A percentile compares a stretch with the other conserved stretches of the same genome.
phyloP scores from a whole-genome alignment of 2,329 filamentous ascomycete genomes.

The Aureobasidium vineae region DNA sequence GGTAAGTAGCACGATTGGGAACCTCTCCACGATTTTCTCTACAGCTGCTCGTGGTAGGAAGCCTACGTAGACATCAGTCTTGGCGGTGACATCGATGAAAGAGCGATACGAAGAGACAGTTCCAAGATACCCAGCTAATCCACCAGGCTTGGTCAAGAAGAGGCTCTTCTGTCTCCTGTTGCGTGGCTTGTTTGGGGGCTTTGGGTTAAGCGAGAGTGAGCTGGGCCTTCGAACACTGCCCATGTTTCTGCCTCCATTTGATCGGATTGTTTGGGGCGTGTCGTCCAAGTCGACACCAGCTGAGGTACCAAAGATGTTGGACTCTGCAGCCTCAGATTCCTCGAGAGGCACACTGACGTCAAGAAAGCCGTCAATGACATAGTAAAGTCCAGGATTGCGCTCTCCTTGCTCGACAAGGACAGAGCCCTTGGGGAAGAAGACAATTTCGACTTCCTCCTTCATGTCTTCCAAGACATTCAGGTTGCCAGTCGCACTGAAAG shows the following conservation, averaged over 20 bases:
- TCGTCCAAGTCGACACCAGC: conserved; percentile 35
- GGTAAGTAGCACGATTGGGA: conserved; percentile 87
- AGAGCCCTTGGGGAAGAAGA: conserved; percentile 93
- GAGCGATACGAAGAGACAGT: conserved; percentile 93
- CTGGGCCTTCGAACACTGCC: conserved; percentile 5
- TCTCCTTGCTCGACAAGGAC: conserved; percentile 96
- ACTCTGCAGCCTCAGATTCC: conserved; percentile 52
- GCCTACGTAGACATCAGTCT: conserved; percentile 97
- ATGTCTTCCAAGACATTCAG: conserved; percentile 75
- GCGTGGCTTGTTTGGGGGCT: conserved; percentile 28
- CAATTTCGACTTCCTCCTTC: conserved; percentile 90
- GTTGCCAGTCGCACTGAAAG: conserved; percentile 55
- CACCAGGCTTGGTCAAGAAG: conserved; percentile 90
- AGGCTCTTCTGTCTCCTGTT: conserved; percentile 58
- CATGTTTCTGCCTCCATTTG: conserved; percentile 10
- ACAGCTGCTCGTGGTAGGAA: conserved; percentile 83
- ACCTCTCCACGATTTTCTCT: conserved; percentile 87
- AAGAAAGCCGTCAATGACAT: conserved; percentile 94
- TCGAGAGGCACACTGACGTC: conserved; percentile 83
- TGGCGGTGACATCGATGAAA: conserved; percentile 94
- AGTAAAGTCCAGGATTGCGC: conserved; percentile 93
- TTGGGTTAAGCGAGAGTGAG: conserved; percentile 10
- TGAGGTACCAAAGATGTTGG: conserved; percentile 47
- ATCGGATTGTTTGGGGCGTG: conserved; percentile 18
- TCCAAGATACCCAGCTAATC: conserved; percentile 89